Conservation (phyloP, 176 grass and related monocot species). For the Zoysia japonica region DNA sequence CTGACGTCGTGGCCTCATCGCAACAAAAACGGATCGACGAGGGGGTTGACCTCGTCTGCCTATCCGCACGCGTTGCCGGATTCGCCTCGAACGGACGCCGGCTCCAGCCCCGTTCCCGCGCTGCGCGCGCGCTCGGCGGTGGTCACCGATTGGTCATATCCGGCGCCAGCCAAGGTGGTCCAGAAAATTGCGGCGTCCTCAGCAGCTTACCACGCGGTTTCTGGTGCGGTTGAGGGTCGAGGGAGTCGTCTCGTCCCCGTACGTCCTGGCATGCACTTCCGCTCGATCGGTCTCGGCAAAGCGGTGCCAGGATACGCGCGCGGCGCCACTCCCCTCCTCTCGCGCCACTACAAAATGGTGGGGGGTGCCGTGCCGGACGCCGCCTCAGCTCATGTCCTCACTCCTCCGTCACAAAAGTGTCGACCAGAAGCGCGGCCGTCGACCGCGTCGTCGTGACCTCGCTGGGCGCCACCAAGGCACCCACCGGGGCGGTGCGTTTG, state of each 20-base stretch:
- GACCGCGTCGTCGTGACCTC: slow-evolving; percentile 2
- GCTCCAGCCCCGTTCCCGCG: not conserved
- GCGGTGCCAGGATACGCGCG: not conserved
- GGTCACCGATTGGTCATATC: not conserved
- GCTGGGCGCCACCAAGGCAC: slow-evolving; percentile 39
- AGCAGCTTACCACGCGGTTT: slow-evolving; percentile 17
- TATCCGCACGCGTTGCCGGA: slow-evolving; percentile 25
- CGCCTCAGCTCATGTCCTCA: not conserved
- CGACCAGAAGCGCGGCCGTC: not conserved
- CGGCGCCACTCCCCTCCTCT: not conserved
- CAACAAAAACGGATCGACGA: not conserved
- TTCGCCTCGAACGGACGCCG: slow-evolving; percentile 1
- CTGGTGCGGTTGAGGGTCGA: not conserved
- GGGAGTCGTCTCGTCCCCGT: not conserved
- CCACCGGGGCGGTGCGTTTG: slow-evolving; percentile 39
- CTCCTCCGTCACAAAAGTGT: not conserved
- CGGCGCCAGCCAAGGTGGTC: not conserved
- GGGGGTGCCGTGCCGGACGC: not conserved
- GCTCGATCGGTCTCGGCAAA: no score
- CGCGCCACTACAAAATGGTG: not conserved
- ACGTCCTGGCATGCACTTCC: not conserved
- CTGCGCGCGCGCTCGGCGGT: not conserved
- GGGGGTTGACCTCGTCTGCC: slow-evolving; percentile 22
- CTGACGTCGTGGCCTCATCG: not conserved
- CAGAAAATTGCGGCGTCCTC: not conserved